A percentile compares a stretch with the other conserved stretches of the same genome.
Evolutionary conservation across 176 grass and related monocot species (phyloP).

Genomic region (Rhynchospora pubera): DNA sequence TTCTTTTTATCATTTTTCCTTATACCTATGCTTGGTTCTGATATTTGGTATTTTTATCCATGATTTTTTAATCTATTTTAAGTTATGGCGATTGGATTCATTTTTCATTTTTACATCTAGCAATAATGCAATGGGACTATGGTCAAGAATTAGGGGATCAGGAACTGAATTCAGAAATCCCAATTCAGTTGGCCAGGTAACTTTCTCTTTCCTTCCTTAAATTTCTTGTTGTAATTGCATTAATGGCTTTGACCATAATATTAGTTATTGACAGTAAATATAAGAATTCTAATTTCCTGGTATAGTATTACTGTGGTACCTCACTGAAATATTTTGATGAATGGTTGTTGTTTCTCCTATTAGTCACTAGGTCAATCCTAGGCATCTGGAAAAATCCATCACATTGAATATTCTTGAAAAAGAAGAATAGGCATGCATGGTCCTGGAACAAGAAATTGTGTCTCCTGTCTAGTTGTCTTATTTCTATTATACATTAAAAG

Average conservation of each 20-base stretch:
- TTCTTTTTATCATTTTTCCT: neutral
- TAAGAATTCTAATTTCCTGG: neutral
- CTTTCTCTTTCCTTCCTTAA: neutral
- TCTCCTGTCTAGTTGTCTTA: neutral
- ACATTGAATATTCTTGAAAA: no score
- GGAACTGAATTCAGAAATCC: constrained; percentile 78
- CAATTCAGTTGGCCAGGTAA: constrained; percentile 80
- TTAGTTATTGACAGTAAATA: constrained; percentile 3
- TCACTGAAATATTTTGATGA: neutral
- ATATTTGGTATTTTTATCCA: neutral
- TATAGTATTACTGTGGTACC: neutral
- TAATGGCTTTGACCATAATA: neutral
- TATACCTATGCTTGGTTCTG: neutral
- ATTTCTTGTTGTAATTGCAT: constrained; percentile 6
- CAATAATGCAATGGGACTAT: constrained; percentile 94
- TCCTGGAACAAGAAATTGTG: neutral
- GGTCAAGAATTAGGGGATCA: constrained; percentile 86
- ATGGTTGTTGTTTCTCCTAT: neutral
- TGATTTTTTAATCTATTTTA: neutral
- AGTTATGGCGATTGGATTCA: neutral
- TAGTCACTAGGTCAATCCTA: neutral
- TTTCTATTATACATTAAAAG: neutral
- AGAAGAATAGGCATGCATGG: neutral
- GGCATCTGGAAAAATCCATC: no score
- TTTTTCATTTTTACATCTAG: constrained; percentile 28